Base-by-base conservation (phyloP, 2,329 filamentous ascomycete species). In the Aspergillus persii region DNA sequence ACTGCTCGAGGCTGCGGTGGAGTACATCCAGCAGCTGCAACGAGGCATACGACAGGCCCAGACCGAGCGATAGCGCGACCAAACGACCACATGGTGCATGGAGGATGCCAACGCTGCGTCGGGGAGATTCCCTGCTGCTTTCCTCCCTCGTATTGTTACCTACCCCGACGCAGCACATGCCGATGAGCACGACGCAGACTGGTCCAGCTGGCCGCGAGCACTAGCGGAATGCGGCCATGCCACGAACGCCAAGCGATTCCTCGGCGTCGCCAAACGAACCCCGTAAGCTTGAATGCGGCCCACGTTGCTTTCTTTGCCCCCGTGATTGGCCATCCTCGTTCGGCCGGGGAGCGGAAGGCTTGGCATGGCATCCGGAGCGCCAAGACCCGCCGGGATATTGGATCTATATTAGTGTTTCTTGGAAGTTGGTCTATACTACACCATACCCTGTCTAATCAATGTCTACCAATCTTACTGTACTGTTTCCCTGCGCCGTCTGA, bases 1-100 rank as follows among this genome's bases (percentile, higher is more conserved):
- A 15, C 29, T 63, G 31, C 18, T 63, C 6, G 61, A 63, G n/a
- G 53, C 61, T 3, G 57, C 61, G 9, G 57, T 62, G n/a, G 59
- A 56, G 9, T 63, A 63, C 50, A 63, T 63, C 23, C 56, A 58
- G 18, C 23, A 30, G 3, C 50, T 63, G 23, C 59, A 63, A 47
- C 46, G 46, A 15, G 51, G 60, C 29, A 29, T 63, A 12, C 36
- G 36, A 23, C n/a, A 29, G 7, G 29, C 23, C 12, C 36, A 31
- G 39, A 47, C 33, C 36, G 9, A 23, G 15, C 9, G 18, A 48
- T 41, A 41, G 36, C 36, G 36, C 36, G 36, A 41, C 8, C 36
- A 41, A 41, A n/a, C 36, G 36, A 41, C 36, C 36, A 41, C 36
- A 41, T 41, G 36, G 36, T 41, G 36, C 36, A n/a, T 41, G 12